Conservation (phyloP, 805 yeast genomes). For the Schwanniomyces sp. region DNA sequence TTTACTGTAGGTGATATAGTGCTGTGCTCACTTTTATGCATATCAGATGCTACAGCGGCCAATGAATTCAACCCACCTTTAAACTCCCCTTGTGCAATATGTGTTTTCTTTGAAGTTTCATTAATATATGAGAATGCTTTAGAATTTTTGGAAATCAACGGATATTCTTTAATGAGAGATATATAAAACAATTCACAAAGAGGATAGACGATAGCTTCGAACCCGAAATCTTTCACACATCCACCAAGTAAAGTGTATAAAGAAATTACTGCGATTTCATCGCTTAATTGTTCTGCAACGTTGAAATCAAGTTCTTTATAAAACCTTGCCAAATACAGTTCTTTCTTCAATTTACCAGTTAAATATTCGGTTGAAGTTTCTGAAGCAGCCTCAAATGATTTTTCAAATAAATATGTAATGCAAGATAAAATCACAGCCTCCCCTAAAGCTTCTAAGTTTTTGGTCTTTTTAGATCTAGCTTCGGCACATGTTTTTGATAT, state of each 20-base stretch:
- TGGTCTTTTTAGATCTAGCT: slow-evolving; percentile 33
- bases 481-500: slow-evolving; percentile 63
- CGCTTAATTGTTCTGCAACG: slow-evolving; percentile 32
- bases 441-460: slow-evolving; percentile 59
- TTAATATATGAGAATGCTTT: neutral
- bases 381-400: slow-evolving; percentile 55
- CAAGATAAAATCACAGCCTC: slow-evolving; percentile 53
- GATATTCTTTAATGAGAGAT: slow-evolving; percentile 60
- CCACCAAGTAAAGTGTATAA: slow-evolving; percentile 65
- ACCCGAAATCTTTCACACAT: slow-evolving; percentile 77
- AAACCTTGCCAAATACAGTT: slow-evolving; percentile 42
- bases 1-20: neutral
- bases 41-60: slow-evolving; percentile 35
- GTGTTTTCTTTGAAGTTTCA: neutral
- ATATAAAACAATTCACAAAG: slow-evolving; percentile 69
- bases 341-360: slow-evolving; percentile 42
- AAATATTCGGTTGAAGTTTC: slow-evolving; percentile 56
- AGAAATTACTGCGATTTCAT: slow-evolving; percentile 53
- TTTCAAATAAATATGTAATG: slow-evolving; percentile 61
- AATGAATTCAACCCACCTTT: slow-evolving; percentile 19
- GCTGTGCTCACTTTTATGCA: slow-evolving; percentile 12
- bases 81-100: neutral
- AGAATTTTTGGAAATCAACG: slow-evolving; percentile 50
- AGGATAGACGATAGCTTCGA: slow-evolving; percentile 64
- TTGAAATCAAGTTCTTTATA: slow-evolving; percentile 48